These are phyloP conservation scores for Claviceps arundinis DNA, from an alignment of 2,329 filamentous ascomycete species.

Conservation along the genomic window DNA sequence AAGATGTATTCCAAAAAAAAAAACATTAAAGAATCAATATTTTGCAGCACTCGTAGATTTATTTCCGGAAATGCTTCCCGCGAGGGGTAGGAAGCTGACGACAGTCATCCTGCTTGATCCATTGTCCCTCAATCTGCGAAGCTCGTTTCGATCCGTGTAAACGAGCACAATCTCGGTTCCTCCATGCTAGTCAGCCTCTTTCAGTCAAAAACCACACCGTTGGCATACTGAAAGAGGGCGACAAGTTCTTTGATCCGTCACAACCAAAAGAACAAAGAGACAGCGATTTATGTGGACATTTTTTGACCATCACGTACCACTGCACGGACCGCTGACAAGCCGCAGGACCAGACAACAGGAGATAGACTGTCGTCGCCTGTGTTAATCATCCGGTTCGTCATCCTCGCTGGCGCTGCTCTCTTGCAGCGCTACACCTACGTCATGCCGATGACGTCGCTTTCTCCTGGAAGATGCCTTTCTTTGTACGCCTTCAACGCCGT, in stretches of 20 bases:
- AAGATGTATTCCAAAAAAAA: not conserved
- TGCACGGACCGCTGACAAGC: constrained; percentile 12
- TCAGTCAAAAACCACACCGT: not conserved
- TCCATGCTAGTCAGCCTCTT: not conserved
- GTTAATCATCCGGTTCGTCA: constrained; percentile 51
- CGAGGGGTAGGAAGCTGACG: constrained; percentile 31
- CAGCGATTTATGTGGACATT: not conserved
- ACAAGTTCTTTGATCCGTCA: not conserved
- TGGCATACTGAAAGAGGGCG: not conserved
- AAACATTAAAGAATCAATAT: not conserved
- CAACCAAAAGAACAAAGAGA: not conserved
- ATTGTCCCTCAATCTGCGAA: constrained; percentile 42
- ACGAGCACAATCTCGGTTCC: not conserved
- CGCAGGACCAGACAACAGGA: constrained; percentile 53
- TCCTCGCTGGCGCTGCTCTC: constrained; percentile 46
- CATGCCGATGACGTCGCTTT: constrained; percentile 17
- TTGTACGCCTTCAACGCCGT: constrained; percentile 31
- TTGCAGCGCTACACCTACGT: constrained; percentile 22
- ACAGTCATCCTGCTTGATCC: constrained; percentile 51
- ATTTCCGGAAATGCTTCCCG: constrained; percentile 17
- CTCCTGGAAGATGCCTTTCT: constrained; percentile 22
- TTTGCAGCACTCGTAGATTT: not conserved
- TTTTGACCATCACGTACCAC: not conserved
- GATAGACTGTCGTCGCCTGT: constrained; percentile 47
- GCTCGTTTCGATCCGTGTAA: constrained; percentile 3